phyloP scores from a whole-genome alignment of 192 early-diverging fungal species.

The Gaertneriomyces semiglobifer region DNA sequence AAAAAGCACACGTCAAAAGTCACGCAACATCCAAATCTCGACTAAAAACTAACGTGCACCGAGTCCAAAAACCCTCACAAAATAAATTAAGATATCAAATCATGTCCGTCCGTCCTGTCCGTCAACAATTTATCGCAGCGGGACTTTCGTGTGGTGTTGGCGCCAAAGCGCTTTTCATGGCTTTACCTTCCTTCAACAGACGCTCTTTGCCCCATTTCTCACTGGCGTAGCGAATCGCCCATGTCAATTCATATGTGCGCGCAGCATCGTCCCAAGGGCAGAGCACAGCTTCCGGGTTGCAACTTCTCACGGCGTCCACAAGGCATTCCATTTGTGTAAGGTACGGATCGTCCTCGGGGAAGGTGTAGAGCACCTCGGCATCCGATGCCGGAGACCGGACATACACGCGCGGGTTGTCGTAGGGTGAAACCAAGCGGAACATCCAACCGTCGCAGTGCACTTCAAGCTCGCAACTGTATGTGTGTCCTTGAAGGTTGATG shows the following conservation, averaged over 20 bases:
- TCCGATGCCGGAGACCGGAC: conserved; percentile 3
- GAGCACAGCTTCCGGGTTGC: neutral
- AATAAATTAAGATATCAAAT: too few species aligned
- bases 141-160: too few species aligned
- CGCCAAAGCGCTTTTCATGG: too few species aligned
- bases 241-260: conserved; percentile 10
- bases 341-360: conserved; percentile 5
- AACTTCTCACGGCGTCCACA: neutral
- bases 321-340: conserved; percentile 2
- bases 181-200: neutral
- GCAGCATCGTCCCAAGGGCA: neutral
- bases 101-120: too few species aligned
- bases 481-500: conserved; percentile 4
- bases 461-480: neutral
- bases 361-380: neutral
- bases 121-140: too few species aligned
- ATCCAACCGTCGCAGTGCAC: conserved; percentile 1
- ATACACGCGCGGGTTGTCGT: neutral
- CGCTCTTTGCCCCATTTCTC: neutral
- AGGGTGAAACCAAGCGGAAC: conserved; percentile 4
- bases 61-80: too few species aligned
- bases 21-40: too few species aligned
- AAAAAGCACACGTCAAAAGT: too few species aligned
- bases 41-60: too few species aligned
- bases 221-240: conserved; percentile 3